Base-by-base conservation (phyloP, 768 basidiomycete genomes). In the Favolaschia claudopus region DNA sequence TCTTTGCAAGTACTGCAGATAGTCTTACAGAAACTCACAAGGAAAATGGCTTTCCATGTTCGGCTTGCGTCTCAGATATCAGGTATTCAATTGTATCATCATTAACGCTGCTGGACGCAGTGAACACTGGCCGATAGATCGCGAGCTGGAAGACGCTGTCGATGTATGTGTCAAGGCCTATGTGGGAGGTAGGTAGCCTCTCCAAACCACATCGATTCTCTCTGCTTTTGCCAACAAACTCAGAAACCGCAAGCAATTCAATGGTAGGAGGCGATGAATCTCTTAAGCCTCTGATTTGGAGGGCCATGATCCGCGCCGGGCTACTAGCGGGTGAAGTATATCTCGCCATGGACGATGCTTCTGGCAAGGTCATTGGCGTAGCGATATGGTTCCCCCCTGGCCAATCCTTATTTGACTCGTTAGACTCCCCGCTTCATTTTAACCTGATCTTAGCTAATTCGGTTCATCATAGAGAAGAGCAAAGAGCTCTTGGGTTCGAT, bases 351-450 rank as follows among this genome's bases (percentile, higher is more conserved):
- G 64, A 72, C 32, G 44, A 64, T 19, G 40, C 32, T 4, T 44
- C 55, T 1, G 63, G 69, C 6, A 64, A 67, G 37, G 34, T 72
- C 3, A 62, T 73, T 33, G 74, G 70, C 0, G 69, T 66, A 37
- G 61, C 72, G 4, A 36, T 72, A 22, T 76, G 74, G 72, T 73
- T 72, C 64, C 73, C 74, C 3, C 72, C 74, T 0, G 73, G 72
- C 3, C 49, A 63, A 33, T 69, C 72, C 3, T 49, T 76, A 50
- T 76, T 74, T 55, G 68, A 67, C 62, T 69, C 72, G 74, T 74
- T 47, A 57, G 73, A 52, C 13, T 25, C 60, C 8, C n/a, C 14
- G 7, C n/a, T n/a, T n/a, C 6, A 22, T 17, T 28, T 39, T 28
- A 28, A 19, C 17, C 17, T 17, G 13, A 45, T 25, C 17, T 12